Percentiles rank a stretch among this genome's conserved stretches.
Evolutionary conservation across 768 basidiomycete genomes (phyloP).

Genomic region (Suillus decipiens): DNA sequence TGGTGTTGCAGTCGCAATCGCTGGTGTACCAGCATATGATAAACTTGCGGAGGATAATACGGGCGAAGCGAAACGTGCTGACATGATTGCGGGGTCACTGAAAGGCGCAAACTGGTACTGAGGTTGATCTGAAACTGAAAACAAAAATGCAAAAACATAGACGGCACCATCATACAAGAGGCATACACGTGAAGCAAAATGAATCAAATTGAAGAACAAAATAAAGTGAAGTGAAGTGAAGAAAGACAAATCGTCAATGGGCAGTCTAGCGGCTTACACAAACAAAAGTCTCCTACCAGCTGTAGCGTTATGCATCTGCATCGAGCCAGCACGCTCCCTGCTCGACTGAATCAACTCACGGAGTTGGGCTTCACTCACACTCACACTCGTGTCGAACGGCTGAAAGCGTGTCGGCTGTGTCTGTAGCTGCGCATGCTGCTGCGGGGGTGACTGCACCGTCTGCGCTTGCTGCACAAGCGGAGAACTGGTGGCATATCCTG

Average conservation of each 20-base stretch:
- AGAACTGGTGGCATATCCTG: constrained; percentile 46
- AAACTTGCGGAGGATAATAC: constrained; percentile 26
- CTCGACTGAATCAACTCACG: constrained; percentile 76
- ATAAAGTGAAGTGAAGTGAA: constrained; percentile 31
- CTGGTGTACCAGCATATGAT: constrained; percentile 15
- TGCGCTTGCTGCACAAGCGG: constrained; percentile 51
- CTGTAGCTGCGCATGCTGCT: constrained; percentile 20
- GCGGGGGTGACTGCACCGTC: constrained; percentile 34
- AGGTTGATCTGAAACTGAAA: constrained; percentile 37
- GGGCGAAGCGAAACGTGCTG: constrained; percentile 59
- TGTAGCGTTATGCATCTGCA: constrained; percentile 32
- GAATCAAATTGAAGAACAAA: constrained; percentile 27
- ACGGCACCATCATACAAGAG: constrained; percentile 12
- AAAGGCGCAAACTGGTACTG: constrained; percentile 45
- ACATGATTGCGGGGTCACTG: constrained; percentile 80
- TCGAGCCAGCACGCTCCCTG: constrained; percentile 51
- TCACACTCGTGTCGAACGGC: constrained; percentile 50
- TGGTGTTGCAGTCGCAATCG: constrained; percentile 4
- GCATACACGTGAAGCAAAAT: constrained; percentile 12
- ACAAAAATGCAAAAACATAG: constrained; percentile 19
- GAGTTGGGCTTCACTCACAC: constrained; percentile 74
- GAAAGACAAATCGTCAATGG: constrained; percentile 26
- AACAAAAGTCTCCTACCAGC: constrained; percentile 53
- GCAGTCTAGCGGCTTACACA: constrained; percentile 32
- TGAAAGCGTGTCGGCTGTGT: constrained; percentile 49